These are phyloP conservation scores for Onygenales sp. DNA, from an alignment of 2,329 filamentous ascomycete species.

Conservation along the genomic window DNA sequence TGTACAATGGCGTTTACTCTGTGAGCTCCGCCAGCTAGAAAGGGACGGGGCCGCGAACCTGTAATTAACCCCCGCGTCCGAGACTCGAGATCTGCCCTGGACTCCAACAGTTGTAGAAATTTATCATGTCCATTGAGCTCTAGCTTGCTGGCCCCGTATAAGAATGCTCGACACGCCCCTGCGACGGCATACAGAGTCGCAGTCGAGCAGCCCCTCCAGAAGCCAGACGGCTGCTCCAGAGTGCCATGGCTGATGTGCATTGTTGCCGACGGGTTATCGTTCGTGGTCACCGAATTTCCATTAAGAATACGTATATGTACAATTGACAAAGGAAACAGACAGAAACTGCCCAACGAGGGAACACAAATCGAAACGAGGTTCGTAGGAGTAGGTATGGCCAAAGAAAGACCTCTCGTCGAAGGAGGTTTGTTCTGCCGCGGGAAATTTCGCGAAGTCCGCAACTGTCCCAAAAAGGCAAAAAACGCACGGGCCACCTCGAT, in stretches of 20 bases:
- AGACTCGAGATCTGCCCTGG: conserved; percentile 54
- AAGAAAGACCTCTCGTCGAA: background rate
- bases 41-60: conserved; percentile 38
- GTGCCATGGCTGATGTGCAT: conserved; percentile 33
- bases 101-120: conserved; percentile 68
- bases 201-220: conserved; percentile 64
- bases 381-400: background rate
- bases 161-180: conserved; percentile 61
- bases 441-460: background rate
- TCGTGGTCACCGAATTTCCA: conserved; percentile 13
- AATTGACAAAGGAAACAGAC: conserved; percentile 9
- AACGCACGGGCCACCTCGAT: conserved; percentile 10
- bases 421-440: background rate
- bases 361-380: background rate
- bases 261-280: conserved; percentile 6
- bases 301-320: conserved; percentile 14
- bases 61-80: conserved; percentile 74
- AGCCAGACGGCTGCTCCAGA: conserved; percentile 32
- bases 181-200: conserved; percentile 66
- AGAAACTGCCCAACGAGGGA: background rate
- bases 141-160: conserved; percentile 63
- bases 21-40: background rate
- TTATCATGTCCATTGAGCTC: conserved; percentile 67
- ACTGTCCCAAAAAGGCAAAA: background rate
- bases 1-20: background rate